Base-by-base conservation (phyloP, 1,284 basidiomycete genomes). In the Cutaneotrichosporon mucoides region DNA sequence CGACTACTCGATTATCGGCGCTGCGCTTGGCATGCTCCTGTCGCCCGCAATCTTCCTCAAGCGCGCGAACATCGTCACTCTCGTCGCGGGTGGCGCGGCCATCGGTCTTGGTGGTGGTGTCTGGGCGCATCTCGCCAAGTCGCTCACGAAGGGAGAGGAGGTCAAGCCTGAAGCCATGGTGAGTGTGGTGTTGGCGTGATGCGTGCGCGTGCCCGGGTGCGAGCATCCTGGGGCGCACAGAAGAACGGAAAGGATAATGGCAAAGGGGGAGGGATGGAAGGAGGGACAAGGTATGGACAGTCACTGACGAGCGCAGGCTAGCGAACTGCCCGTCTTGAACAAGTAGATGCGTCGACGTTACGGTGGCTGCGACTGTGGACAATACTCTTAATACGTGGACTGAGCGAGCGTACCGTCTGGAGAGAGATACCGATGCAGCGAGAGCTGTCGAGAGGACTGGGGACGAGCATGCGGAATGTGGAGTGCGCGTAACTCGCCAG, bases 1-100 rank as follows among this genome's bases (percentile, higher is more conserved):
- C 57, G 77, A 79, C 60, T 79, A 73, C 48, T 73, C 73, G 0
- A 52, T 76, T 34, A 79, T 79, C 40, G 73, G 75, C 16, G 70
- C 73, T 24, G 62, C 67, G 2, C 66, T 79, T 7, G 68, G 69
- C 8, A 71, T 65, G 6, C 59, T 79, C 15, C 40, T 77, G 46
- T 51, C 68, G 13, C 76, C 76, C 0, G 71, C 77, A 9, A 46
- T 77, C 45, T 72, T 79, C 61, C 68, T 76, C 33, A 56, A 61
- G 10, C 66, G 76, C 35, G 76, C 76, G 9, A 67, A 70, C 7
- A 59, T 75, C 2, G 57, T 66, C 11, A 56, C 45, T 7, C 64
- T 77, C 13, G 67, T 74, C 0, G 53, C 71, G 0, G 77, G 77
- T 15, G 77, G 77, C 9, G 76, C 69, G 13, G 62, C 65, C 38